Base-by-base conservation (phyloP, 805 yeast species). In the Torulaspora gathmanii region DNA sequence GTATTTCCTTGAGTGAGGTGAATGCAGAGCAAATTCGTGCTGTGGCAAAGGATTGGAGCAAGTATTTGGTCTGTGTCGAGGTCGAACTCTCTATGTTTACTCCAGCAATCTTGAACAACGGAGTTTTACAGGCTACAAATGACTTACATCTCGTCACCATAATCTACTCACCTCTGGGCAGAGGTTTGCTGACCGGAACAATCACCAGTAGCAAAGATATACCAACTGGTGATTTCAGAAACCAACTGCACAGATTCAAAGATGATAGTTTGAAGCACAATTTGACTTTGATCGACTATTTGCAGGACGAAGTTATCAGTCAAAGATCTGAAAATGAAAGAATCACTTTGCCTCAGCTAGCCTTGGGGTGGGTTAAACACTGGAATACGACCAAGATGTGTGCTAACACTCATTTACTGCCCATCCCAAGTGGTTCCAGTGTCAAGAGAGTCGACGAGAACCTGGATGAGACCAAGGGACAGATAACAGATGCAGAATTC, bases 121-220 rank as follows among this genome's bases (percentile, higher is more conserved):
- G 91, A 1, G 72, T 84, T 16, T 75, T 82, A 50, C 77, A 72
- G 3, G 73, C 75, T 4, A 78, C 83, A 51, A 72, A 76, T 16
- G 78, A 82, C 49, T 64, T 73, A 27, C 71, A 71, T 12, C 75
- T 89, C 45, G 83, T 93, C 11, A 70, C 86, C 25, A 70, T 86
- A 46, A 86, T 89, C 20, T 89, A 89, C 65, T 83, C 95, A 25
- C 96, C 96, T 25, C 71, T 89, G 44, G 83, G 89, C 8, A 74
- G 86, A 56, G 96, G 96, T 1, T 69, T 82, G 49, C 71, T 89
- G 44, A 81, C 91, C 3, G 95, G 93, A 45, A 50, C 57, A 27
- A 65, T 80, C 42, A 78, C 65, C 20, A 64, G 73, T 5, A 55
- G 65, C 16, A 56, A 63, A 0, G 81, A 78, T 44, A 57, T 83